These are phyloP conservation scores for Lentinula lateritia DNA, from an alignment of 768 basidiomycete species.

Conservation along the genomic window DNA sequence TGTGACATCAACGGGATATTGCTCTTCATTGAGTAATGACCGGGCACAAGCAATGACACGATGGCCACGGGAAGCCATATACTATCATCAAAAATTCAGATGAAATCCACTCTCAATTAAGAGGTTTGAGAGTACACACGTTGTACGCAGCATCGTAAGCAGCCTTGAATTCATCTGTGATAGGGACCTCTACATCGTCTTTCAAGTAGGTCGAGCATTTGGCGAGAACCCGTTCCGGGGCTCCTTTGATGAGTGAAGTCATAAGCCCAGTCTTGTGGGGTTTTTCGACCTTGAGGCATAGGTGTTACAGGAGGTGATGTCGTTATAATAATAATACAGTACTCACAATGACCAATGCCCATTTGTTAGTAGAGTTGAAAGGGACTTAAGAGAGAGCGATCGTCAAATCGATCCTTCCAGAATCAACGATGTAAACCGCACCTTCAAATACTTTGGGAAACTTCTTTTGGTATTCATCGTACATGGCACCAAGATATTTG, in stretches of 20 bases:
- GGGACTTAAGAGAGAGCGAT: constrained; percentile 31
- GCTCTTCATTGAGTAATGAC: constrained; percentile 41
- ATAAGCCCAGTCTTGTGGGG: constrained; percentile 42
- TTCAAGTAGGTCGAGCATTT: constrained; percentile 59
- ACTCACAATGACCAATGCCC: constrained; percentile 64
- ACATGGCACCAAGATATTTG: constrained; percentile 41
- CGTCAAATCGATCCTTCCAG: neutral
- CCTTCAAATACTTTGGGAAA: constrained; percentile 61
- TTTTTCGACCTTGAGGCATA: constrained; percentile 43
- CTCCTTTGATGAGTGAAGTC: constrained; percentile 61
- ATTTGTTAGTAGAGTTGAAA: constrained; percentile 71
- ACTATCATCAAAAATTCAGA: constrained; percentile 28
- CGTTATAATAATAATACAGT: neutral
- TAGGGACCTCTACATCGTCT: constrained; percentile 39
- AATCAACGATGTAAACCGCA: constrained; percentile 6
- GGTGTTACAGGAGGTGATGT: neutral
- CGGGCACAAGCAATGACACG: constrained; percentile 73
- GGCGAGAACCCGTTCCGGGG: constrained; percentile 61
- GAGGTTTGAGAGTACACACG: constrained; percentile 26
- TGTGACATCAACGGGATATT: constrained; percentile 38
- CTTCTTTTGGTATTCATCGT: constrained; percentile 45
- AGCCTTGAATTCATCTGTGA: constrained; percentile 49
- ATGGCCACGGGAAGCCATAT: constrained; percentile 75
- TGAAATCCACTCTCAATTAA: neutral
- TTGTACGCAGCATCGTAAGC: constrained; percentile 59